Evolutionary conservation across 2,329 filamentous ascomycete genomes (phyloP), one percentile per base, ranked within the genome.

Genomic region (Penicillium sp.): DNA sequence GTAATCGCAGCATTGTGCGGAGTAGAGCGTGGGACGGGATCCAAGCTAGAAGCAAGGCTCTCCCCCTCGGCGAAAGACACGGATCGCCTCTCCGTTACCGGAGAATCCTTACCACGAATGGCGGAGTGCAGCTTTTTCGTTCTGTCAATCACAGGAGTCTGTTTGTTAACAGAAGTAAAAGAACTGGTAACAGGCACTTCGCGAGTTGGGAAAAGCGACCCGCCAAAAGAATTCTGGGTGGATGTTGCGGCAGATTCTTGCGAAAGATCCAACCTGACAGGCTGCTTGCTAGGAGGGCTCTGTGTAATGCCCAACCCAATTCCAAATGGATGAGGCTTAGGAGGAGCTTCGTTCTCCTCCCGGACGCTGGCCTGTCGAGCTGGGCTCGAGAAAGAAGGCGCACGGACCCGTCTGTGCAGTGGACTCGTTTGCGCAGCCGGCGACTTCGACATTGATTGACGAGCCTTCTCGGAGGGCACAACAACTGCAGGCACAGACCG

Each of bases 291-390:
- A n/a, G 62, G 55, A 24, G 67, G 66, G 39, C 65, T 71, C 45
- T 45, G 59, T 11, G 69, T 69, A 16, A 72, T 69, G 5, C 67
- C 69, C 24, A 71, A 50, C 3, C 66, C 69, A 18, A 69, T 53
- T 24, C 65, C 66, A 20, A 47, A 47, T 16, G 53, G 10, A 50
- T 62, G 22, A 1, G 37, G 26, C 13, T 26, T 39, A 4, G n/a
- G 32, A 5, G 18, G 11, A 5, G 22, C 13, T 22, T 39, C 16
- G 5, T 47, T 34, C 16, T 55, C 40, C 32, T 38, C 40, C 20
- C 39, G 40, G 13, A 53, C 29, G n/a, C 40, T 55, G 9, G 39
- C 39, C 10, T 42, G 18, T 29, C 61, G 61, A 26, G 55, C 54
- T 31, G 60, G 49, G 18, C 60, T 58, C 11, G 66, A 65, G 45